Base-by-base conservation (phyloP, 1,284 basidiomycete genomes). In the Laetiporus sulphureus region DNA sequence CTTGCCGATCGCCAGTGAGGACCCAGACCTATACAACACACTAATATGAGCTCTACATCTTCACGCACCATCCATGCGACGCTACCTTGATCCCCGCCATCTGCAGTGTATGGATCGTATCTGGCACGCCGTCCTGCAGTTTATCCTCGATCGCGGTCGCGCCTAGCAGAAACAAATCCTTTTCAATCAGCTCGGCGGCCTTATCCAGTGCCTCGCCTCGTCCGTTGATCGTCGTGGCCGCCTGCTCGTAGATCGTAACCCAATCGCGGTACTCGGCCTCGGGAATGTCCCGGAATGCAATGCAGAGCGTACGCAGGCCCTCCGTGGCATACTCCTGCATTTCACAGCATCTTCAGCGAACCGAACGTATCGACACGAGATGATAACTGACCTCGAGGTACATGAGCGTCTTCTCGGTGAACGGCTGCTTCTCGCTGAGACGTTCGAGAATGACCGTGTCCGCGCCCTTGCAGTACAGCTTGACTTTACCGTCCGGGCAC, bases 121-220 rank as follows among this genome's bases (percentile, higher is more conserved):
- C 96, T 0, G 96, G 96, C 0, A 99, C 96, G 33, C 96, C 96
- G 42, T 99, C 96, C 62, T 99, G 96, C 23, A 99, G 70, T 63
- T 96, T 97, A 65, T 99, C 96, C 63, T 99, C 96, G 53, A 99
- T 95, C 5, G 96, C 96, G 1, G 96, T 99, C 7, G 96, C 95
- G 7, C 96, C 96, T 2, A 99, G 74, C 15, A 99, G 60, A 53
- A 89, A 84, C 54, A 99, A 68, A 51, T 98, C 91, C 58, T 89
- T 87, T 68, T 99, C 96, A 47, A 99, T 95, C 45, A 95, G 71
- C 61, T 98, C 96, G 1, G 96, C 93, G 0, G 91, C 96, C 53
- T 83, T 79, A 63, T 99, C 96, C 22, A 99, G 73, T 11, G 91
- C 95, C 40, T 98, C 96, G 8, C 85, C 84, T 40, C 95, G 85